Conservation (phyloP, 192 early-diverging fungal species). For the Thamnidium elegans region DNA sequence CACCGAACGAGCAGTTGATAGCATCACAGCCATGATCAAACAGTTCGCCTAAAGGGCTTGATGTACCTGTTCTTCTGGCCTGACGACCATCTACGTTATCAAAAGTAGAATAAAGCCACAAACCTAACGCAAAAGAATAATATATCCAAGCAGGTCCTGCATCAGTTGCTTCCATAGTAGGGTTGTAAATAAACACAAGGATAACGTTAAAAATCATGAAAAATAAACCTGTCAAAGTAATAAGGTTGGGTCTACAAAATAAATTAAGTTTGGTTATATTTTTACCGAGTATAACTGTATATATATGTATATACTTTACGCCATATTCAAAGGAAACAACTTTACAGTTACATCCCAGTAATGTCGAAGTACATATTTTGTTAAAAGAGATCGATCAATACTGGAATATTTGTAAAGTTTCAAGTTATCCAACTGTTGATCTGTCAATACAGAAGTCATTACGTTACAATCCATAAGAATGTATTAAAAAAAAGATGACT, state of each 20-base stretch:
- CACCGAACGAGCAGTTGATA: conserved; percentile 33
- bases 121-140: conserved; percentile 66
- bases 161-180: conserved; percentile 63
- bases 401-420: conserved; percentile 82
- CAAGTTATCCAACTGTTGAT: conserved; percentile 51
- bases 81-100: conserved; percentile 96
- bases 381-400: conserved; percentile 78
- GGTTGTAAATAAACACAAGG: conserved; percentile 64
- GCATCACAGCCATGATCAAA: conserved; percentile 84
- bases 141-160: conserved; percentile 75
- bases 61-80: conserved; percentile 83
- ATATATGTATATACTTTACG: conserved; percentile 42
- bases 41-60: conserved; percentile 87
- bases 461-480: too few species aligned
- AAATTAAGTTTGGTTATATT: background rate
- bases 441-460: conserved; percentile 1
- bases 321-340: conserved; percentile 82
- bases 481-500: too few species aligned
- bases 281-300: background rate
- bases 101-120: conserved; percentile 86
- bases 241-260: conserved; percentile 72
- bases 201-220: conserved; percentile 74
- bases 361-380: conserved; percentile 69
- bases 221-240: conserved; percentile 82
- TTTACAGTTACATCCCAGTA: conserved; percentile 86